Conservation (phyloP, 1,284 basidiomycete species). For the Neolentinus lepideus region DNA sequence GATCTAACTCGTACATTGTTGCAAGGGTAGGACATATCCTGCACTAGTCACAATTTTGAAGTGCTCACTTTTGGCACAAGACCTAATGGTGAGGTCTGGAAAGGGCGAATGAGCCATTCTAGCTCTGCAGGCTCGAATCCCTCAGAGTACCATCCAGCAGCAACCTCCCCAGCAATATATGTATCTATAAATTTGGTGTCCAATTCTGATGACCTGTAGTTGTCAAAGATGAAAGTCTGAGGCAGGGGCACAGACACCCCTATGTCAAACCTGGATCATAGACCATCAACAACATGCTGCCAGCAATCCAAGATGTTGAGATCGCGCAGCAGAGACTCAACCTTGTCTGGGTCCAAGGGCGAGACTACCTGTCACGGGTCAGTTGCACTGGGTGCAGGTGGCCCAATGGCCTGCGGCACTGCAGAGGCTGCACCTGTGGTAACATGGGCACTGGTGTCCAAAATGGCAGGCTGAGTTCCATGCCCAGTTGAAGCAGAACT, state of each 20-base stretch:
- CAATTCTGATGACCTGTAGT: conserved; percentile 21
- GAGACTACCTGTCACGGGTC: conserved; percentile 21
- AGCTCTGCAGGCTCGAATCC: conserved; percentile 20
- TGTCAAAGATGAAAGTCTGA: conserved; percentile 16
- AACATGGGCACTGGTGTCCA: not conserved
- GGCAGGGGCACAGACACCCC: conserved; percentile 14
- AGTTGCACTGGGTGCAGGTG: not conserved
- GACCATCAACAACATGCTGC: conserved; percentile 16
- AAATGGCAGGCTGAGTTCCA: not conserved
- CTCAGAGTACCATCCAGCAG: conserved; percentile 24
- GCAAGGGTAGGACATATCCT: conserved; percentile 29
- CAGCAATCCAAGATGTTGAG: conserved; percentile 14
- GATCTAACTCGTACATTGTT: conserved; percentile 9
- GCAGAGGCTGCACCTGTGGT: conserved; percentile 23
- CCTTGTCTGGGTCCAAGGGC: conserved; percentile 13
- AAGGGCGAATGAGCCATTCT: conserved; percentile 27
- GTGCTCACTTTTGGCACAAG: conserved; percentile 26
- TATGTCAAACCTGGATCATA: conserved; percentile 23
- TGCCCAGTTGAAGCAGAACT: not conserved
- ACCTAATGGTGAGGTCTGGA: conserved; percentile 27
- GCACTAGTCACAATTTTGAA: conserved; percentile 21
- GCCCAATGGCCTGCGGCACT: conserved; percentile 17
- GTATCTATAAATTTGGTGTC: conserved; percentile 14
- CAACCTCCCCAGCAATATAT: conserved; percentile 24
- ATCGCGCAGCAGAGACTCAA: conserved; percentile 11